Evolutionary conservation across 2,329 filamentous ascomycete species (phyloP).

Genomic region (Diaporthe sp.): DNA sequence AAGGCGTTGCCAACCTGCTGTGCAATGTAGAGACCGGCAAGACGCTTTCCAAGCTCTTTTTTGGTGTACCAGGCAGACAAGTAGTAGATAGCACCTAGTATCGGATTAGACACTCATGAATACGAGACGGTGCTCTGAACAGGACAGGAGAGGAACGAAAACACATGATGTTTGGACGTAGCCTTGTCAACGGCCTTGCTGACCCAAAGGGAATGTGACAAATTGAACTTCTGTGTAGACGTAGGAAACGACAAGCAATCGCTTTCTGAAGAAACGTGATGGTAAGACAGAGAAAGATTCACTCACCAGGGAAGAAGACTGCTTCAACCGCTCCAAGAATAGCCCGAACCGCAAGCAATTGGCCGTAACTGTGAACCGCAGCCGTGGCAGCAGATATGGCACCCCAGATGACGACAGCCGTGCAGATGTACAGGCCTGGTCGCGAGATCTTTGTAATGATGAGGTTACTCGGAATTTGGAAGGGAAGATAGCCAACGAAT

Average conservation of each 20-base stretch:
- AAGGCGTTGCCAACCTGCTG: slow-evolving; percentile 56
- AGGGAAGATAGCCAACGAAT: slow-evolving; percentile 56
- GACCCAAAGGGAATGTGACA: not conserved
- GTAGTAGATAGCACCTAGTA: slow-evolving; percentile 48
- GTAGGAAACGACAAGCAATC: not conserved
- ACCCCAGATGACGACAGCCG: slow-evolving; percentile 45
- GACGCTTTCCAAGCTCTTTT: slow-evolving; percentile 49
- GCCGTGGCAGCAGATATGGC: slow-evolving; percentile 47
- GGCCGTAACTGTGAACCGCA: slow-evolving; percentile 45
- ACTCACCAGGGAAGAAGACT: slow-evolving; percentile 46
- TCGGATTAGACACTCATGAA: not conserved
- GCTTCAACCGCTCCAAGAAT: slow-evolving; percentile 50
- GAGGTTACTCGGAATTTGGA: slow-evolving; percentile 49
- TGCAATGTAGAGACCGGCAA: slow-evolving; percentile 49
- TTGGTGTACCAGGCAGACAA: slow-evolving; percentile 54
- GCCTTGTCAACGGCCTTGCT: not conserved
- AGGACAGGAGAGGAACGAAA: not conserved
- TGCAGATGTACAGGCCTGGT: slow-evolving; percentile 43
- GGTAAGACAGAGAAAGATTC: not conserved
- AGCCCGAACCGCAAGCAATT: slow-evolving; percentile 48
- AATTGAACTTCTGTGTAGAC: not conserved
- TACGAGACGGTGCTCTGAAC: not conserved
- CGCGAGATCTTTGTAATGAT: slow-evolving; percentile 40
- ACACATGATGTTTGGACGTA: not conserved
- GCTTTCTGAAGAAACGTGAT: not conserved